Conservation (phyloP, 768 basidiomycete genomes). For the Tephrocybe sp. region DNA sequence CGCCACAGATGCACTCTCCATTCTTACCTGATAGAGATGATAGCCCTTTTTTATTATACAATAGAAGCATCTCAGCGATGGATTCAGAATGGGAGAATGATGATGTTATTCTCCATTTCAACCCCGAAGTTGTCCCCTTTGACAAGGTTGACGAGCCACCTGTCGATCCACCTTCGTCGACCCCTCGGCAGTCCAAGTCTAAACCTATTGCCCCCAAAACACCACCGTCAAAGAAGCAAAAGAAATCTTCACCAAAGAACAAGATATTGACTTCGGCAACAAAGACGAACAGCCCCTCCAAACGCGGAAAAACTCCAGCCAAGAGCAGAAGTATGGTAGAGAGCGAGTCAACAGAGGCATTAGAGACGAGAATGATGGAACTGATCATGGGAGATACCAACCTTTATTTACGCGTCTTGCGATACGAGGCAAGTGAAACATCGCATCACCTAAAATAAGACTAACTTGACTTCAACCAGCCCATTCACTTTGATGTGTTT, state of each 20-base stretch:
- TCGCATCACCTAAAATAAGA: background rate
- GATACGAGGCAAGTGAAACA: conserved; percentile 49
- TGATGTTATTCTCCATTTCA: conserved; percentile 35
- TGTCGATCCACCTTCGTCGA: background rate
- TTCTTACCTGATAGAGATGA: conserved; percentile 3
- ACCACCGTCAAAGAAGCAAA: background rate
- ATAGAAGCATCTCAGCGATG: conserved; percentile 4
- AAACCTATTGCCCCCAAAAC: background rate
- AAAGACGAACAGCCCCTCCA: conserved; percentile 3
- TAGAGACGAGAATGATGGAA: conserved; percentile 41
- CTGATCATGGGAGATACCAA: conserved; percentile 43
- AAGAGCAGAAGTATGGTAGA: conserved; percentile 18
- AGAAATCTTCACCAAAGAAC: background rate
- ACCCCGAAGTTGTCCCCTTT: too few relatives aligned
- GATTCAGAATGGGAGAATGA: conserved; percentile 17
- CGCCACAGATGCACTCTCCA: background rate
- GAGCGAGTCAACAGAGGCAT: conserved; percentile 34
- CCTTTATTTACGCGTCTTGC: conserved; percentile 57
- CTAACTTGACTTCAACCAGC: conserved; percentile 35
- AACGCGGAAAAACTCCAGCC: conserved; percentile 11
- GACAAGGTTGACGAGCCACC: background rate
- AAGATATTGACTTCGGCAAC: background rate
- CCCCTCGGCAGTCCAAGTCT: background rate
- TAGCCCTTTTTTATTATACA: background rate
- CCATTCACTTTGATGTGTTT: conserved; percentile 58